phyloP scores from a whole-genome alignment of 306 rosid genomes.

The Psophocarpus tetragonolobus region DNA sequence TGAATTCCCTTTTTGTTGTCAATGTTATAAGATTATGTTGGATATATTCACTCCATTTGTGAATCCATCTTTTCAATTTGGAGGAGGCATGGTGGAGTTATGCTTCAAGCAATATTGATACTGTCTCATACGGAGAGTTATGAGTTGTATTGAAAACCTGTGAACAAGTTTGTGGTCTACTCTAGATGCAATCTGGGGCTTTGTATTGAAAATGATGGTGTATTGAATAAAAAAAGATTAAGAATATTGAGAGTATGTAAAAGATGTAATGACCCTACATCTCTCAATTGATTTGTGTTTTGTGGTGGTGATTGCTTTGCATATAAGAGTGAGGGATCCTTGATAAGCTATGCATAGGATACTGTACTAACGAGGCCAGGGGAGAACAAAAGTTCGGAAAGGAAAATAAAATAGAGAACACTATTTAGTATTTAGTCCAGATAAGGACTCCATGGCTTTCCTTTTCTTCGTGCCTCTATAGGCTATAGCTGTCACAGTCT shows the following conservation, averaged over 20 bases:
- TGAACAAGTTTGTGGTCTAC: neutral
- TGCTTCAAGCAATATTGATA: neutral
- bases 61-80: neutral
- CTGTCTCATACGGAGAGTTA: neutral
- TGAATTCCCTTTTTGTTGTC: neutral
- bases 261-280: no score
- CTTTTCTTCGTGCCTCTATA: neutral
- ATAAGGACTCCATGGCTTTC: neutral
- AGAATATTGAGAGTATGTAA: no score
- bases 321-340: neutral
- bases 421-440: no score
- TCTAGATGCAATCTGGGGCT: neutral
- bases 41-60: neutral
- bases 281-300: neutral
- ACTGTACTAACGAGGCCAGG: neutral
- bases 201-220: no score
- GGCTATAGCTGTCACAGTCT: neutral
- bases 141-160: neutral
- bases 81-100: neutral
- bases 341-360: neutral
- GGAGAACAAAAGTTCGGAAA: neutral
- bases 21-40: constrained; percentile 27
- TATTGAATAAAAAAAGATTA: no score
- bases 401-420: neutral
- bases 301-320: constrained; percentile 10